Conservation (phyloP, 2,329 filamentous ascomycete species). For the Hymenoscyphus linearis region DNA sequence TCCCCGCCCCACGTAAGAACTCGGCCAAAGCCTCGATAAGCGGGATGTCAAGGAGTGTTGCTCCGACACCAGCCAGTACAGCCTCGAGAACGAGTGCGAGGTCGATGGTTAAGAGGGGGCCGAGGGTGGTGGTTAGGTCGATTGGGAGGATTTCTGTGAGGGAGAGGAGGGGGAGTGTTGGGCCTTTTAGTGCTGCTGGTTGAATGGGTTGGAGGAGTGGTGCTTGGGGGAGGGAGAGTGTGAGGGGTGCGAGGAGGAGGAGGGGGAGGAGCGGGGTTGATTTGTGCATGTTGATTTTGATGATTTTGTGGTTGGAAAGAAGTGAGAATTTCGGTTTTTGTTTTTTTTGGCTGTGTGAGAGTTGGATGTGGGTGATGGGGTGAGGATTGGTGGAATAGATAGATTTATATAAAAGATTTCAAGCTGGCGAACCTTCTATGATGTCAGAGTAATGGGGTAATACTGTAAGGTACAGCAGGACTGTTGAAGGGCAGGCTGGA, state of each 20-base stretch:
- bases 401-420: background rate
- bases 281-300: background rate
- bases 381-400: background rate
- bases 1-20: background rate
- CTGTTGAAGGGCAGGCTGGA: background rate
- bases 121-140: background rate
- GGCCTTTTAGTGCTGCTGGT: no score
- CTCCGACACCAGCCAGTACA: background rate
- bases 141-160: background rate
- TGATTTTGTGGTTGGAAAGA: background rate
- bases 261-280: background rate
- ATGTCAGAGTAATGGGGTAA: background rate
- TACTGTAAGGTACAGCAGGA: background rate
- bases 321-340: background rate
- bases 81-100: slow-evolving; percentile 5
- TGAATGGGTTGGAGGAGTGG: background rate
- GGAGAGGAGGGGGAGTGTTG: background rate
- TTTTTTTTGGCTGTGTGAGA: no score
- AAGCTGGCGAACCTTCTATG: background rate
- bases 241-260: no score
- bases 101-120: background rate
- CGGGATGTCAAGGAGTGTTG: background rate
- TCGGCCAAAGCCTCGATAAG: background rate
- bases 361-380: background rate
- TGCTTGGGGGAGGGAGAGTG: background rate